Conservation (phyloP, 2,329 filamentous ascomycete species). For the Colletotrichum echinochloae region DNA sequence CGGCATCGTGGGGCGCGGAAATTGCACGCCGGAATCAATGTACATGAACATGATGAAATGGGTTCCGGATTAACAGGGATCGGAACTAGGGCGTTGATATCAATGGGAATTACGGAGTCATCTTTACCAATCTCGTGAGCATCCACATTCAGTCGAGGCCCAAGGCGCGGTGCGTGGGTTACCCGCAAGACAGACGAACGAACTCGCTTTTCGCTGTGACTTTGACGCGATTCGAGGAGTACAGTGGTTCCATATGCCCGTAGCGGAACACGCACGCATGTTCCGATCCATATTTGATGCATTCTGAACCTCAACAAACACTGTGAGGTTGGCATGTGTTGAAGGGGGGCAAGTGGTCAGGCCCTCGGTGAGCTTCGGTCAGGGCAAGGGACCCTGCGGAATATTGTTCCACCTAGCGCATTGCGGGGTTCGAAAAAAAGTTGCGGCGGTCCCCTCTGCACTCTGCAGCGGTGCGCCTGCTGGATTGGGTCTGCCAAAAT, state of each 20-base stretch:
- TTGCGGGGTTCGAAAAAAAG: slow-evolving; percentile 43
- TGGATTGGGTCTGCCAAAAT: slow-evolving; percentile 27
- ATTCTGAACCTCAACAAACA: neutral
- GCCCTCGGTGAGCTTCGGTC: slow-evolving; percentile 8
- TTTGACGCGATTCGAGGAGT: neutral
- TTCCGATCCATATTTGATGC: neutral
- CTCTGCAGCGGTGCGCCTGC: neutral
- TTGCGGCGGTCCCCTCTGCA: slow-evolving; percentile 26
- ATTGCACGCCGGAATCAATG: neutral
- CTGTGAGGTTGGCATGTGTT: neutral
- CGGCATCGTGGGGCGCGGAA: neutral
- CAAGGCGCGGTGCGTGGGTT: neutral
- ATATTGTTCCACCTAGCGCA: slow-evolving; percentile 42
- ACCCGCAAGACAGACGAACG: neutral
- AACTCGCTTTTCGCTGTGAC: neutral
- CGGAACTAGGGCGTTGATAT: slow-evolving; percentile 1
- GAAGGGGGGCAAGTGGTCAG: neutral
- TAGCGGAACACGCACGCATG: neutral
- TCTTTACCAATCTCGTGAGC: neutral
- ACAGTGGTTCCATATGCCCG: neutral
- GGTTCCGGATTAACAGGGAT: neutral
- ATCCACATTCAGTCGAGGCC: neutral
- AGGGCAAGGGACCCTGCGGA: slow-evolving; percentile 34
- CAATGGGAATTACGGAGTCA: neutral
- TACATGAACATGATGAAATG: slow-evolving; percentile 2